Conservation (phyloP, 176 grass and related monocot genomes). For the Coix lacrymajobi region DNA sequence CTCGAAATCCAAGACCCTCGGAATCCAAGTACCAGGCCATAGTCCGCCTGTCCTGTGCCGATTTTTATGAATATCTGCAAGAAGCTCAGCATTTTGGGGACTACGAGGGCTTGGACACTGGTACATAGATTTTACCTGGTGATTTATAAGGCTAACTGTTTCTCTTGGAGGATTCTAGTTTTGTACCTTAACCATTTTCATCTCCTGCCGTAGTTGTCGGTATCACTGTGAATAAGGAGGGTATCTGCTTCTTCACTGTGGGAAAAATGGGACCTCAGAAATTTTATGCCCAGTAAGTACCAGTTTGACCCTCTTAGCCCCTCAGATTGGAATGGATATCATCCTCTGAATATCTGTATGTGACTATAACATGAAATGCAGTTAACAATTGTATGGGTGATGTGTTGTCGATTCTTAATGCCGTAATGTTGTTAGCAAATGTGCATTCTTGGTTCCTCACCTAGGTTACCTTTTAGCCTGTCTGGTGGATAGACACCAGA, state of each 20-base stretch:
- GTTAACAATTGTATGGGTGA: conserved; percentile 17
- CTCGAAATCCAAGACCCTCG: no score
- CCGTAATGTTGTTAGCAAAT: conserved; percentile 2
- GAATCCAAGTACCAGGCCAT: neutral
- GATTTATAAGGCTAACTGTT: conserved; percentile 19
- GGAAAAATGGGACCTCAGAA: neutral
- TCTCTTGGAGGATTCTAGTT: conserved; percentile 13
- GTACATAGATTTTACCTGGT: conserved; percentile 18
- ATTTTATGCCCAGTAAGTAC: neutral
- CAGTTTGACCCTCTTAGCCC: neutral
- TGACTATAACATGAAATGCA: conserved; percentile 22
- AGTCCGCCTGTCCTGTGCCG: neutral
- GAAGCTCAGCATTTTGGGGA: neutral
- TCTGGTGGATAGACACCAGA: neutral
- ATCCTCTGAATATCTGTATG: conserved; percentile 2
- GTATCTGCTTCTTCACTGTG: neutral
- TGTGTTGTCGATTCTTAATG: conserved; percentile 18
- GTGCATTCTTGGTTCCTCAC: conserved; percentile 9
- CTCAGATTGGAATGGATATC: neutral
- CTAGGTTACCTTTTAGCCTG: no score
- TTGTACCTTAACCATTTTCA: neutral
- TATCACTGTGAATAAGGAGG: neutral
- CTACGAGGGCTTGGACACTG: neutral
- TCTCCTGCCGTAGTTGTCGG: neutral
- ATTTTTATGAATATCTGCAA: neutral